Conservation (phyloP, 805 yeast genomes). For the Ascoidea tarda region DNA sequence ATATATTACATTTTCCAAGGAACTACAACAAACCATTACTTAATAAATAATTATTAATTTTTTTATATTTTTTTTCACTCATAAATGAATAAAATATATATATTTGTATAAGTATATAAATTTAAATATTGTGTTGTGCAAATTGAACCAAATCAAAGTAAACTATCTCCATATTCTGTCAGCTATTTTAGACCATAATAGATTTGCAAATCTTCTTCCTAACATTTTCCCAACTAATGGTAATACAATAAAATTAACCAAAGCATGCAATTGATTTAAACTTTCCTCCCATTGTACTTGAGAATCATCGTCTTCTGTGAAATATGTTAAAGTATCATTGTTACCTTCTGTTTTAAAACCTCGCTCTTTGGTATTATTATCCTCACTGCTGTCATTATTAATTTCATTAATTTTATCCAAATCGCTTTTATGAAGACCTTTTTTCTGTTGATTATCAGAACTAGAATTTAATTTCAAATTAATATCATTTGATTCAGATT, state of each 20-base stretch:
- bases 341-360: background rate
- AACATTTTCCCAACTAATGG: slow-evolving; percentile 30
- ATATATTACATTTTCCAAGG: no score
- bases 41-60: no score
- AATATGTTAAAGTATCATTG: background rate
- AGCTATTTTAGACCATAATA: background rate
- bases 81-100: no score
- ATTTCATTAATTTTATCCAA: background rate
- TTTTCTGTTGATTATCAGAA: no score
- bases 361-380: background rate
- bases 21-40: no score
- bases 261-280: slow-evolving; percentile 24
- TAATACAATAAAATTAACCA: slow-evolving; percentile 23
- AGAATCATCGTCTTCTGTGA: slow-evolving; percentile 5
- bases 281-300: slow-evolving; percentile 37
- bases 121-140: no score
- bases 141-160: no score
- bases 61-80: no score
- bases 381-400: background rate
- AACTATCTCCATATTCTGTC: background rate
- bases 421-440: no score
- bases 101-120: no score
- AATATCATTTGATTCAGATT: no score
- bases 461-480: no score
- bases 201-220: slow-evolving; percentile 22